These are phyloP conservation scores for Alternaria metachromatica DNA, from an alignment of 2,329 filamentous ascomycete genomes.

Conservation along the genomic window DNA sequence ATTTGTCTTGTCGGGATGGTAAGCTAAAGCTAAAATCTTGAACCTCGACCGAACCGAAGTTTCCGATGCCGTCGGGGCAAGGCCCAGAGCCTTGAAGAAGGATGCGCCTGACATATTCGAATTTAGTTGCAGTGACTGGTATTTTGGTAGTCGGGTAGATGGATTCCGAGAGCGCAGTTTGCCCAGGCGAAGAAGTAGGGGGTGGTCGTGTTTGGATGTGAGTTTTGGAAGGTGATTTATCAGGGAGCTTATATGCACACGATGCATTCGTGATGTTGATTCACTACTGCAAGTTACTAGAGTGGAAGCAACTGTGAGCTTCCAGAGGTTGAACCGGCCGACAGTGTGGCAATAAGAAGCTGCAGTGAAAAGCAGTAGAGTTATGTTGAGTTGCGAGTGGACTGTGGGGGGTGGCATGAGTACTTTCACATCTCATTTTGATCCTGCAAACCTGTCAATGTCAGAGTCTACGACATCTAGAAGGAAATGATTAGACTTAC, in stretches of 20 bases:
- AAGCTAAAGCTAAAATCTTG: slow-evolving; percentile 1
- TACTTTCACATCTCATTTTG: neutral
- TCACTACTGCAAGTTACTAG: neutral
- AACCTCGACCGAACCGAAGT: neutral
- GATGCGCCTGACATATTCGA: neutral
- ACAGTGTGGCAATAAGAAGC: neutral
- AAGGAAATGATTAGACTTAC: neutral
- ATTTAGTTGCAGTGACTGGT: neutral
- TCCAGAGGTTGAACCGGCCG: neutral
- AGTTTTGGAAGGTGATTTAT: neutral
- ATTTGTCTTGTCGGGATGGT: slow-evolving; percentile 7
- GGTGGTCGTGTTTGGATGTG: neutral
- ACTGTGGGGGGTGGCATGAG: neutral
- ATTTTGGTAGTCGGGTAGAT: neutral
- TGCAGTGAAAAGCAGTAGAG: too few relatives aligned
- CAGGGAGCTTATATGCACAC: neutral
- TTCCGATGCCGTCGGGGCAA: neutral
- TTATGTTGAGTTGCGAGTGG: neutral
- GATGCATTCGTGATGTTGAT: neutral
- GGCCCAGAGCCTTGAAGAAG: neutral
- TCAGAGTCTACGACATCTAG: neutral
- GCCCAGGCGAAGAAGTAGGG: neutral
- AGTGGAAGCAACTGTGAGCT: neutral
- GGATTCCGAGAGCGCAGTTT: neutral
- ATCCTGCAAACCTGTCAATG: neutral